Base-by-base conservation (phyloP, 441 rosid species). In the Sinapis alba region DNA sequence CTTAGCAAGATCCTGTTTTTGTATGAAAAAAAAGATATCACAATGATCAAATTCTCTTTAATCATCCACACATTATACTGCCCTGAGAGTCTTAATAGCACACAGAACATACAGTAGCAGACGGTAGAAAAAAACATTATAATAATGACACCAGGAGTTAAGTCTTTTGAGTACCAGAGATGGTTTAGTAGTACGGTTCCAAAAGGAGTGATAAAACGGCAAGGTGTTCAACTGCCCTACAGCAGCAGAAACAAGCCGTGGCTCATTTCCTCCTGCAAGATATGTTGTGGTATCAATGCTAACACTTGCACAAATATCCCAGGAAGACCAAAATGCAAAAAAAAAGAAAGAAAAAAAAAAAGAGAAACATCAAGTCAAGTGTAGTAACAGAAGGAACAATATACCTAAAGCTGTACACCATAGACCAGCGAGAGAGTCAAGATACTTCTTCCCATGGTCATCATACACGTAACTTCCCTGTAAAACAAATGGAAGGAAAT, bases 381-480 rank as follows among this genome's bases (percentile, higher is more conserved):
- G 6, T 45, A 57, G 10, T 10, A 24, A 19, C 12, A 45, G 5
- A 21, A 76, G 11, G 36, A 69, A 0, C 4, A 15, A 54, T 6
- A 53, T 10, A 94, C 97, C 98, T 77, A 95, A 79, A 58, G 99
- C 93, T 18, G 99, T 95, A 86, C 96, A 95, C 97, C 99, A 95
- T 43, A 95, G 88, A 75, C 98, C 99, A 47, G 99, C 98, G 15
- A 95, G 96, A 76, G 98, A 8, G 83, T 95, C 99, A 18, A 95
- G 93, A 81, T 93, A 95, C 86, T 88, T 95, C 69, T 75, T 95
- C 69, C 98, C 99, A 30, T 89, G 79, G 65, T 20, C 76, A 66
- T 95, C 99, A 65, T 86, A 95, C 58, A 95, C 96, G 65, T 92
- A 92, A 80, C 91, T 80, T 61, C 99, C 99, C 98, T 95, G 71